A percentile compares a stretch with the other conserved stretches of the same genome.
Evolutionary conservation across 176 grass and related monocot genomes (phyloP).

Genomic region (Raddia guianensis): DNA sequence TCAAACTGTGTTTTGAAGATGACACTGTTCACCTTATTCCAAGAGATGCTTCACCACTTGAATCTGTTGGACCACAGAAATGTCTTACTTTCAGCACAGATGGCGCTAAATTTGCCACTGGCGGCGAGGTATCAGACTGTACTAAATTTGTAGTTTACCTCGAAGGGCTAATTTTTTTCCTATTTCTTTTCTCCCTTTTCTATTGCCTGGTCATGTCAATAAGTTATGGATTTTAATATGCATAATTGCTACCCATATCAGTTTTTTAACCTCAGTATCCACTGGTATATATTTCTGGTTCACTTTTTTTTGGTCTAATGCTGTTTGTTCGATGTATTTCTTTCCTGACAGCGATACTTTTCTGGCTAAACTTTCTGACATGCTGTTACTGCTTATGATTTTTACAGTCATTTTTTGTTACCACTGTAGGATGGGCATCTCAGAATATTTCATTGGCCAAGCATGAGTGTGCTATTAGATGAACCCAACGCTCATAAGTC

Average conservation of each 20-base stretch:
- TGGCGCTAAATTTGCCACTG: constrained; percentile 90
- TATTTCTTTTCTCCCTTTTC: background rate
- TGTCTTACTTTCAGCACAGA: constrained; percentile 95
- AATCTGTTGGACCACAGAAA: constrained; percentile 86
- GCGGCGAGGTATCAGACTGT: constrained; percentile 74
- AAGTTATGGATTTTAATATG: background rate
- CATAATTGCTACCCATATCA: background rate
- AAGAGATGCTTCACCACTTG: constrained; percentile 57
- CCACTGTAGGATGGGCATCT: constrained; percentile 81
- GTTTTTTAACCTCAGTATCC: constrained; percentile 2
- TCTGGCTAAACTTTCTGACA: constrained; percentile 31
- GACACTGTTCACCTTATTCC: constrained; percentile 51
- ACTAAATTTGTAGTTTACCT: background rate
- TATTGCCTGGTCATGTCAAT: constrained; percentile 4
- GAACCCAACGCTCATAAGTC: constrained; percentile 96
- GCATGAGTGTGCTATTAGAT: constrained; percentile 83
- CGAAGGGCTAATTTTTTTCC: background rate
- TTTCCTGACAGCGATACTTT: constrained; percentile 13
- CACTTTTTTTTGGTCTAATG: constrained; percentile 27
- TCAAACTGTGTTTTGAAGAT: constrained; percentile 77
- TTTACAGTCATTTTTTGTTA: constrained; percentile 28
- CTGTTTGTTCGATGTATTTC: background rate
- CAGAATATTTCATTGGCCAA: constrained; percentile 95
- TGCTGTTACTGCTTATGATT: background rate
- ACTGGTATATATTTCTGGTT: background rate